These are phyloP conservation scores for Malassezia slooffiae DNA, from an alignment of 1,284 basidiomycete species.

Conservation along the genomic window DNA sequence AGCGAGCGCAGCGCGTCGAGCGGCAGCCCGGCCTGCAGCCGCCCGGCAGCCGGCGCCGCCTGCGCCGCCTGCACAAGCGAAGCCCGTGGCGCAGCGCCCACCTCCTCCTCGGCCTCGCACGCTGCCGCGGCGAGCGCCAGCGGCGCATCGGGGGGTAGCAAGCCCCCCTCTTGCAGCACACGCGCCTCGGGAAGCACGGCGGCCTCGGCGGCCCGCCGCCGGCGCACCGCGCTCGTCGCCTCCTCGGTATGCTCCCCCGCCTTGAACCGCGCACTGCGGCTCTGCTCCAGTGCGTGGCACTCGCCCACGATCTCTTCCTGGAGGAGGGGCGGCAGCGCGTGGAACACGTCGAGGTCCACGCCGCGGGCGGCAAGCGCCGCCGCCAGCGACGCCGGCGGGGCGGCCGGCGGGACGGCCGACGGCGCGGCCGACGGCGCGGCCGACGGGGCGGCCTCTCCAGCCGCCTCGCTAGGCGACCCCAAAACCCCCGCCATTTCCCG, in stretches of 20 bases:
- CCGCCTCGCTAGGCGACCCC: too few species aligned
- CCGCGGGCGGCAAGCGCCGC: slow-evolving; percentile 17
- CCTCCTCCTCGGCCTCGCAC: background rate
- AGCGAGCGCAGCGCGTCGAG: slow-evolving; percentile 8
- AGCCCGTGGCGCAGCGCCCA: slow-evolving; percentile 2
- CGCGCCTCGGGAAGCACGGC: slow-evolving; percentile 14
- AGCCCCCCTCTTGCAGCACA: slow-evolving; percentile 7
- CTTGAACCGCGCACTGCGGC: slow-evolving; percentile 15
- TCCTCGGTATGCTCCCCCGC: slow-evolving; percentile 12
- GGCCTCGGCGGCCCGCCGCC: slow-evolving; percentile 19
- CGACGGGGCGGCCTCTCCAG: slow-evolving; percentile 14
- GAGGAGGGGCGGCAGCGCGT: slow-evolving; percentile 23
- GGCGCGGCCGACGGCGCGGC: slow-evolving; percentile 21
- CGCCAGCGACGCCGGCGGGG: slow-evolving; percentile 17
- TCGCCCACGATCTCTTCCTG: slow-evolving; percentile 25
- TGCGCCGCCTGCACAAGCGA: slow-evolving; percentile 13
- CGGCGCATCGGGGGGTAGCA: slow-evolving; percentile 10
- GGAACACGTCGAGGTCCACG: slow-evolving; percentile 36
- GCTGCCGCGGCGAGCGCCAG: slow-evolving; percentile 5
- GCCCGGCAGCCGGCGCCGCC: background rate
- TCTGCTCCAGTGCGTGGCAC: slow-evolving; percentile 16
- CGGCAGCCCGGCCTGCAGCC: background rate
- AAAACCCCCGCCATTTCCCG: too few species aligned
- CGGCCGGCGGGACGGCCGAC: slow-evolving; percentile 5
- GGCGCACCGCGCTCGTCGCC: slow-evolving; percentile 17